phyloP scores from a whole-genome alignment of 2,329 filamentous ascomycete genomes.

The Westerdykella aurantiaca region DNA sequence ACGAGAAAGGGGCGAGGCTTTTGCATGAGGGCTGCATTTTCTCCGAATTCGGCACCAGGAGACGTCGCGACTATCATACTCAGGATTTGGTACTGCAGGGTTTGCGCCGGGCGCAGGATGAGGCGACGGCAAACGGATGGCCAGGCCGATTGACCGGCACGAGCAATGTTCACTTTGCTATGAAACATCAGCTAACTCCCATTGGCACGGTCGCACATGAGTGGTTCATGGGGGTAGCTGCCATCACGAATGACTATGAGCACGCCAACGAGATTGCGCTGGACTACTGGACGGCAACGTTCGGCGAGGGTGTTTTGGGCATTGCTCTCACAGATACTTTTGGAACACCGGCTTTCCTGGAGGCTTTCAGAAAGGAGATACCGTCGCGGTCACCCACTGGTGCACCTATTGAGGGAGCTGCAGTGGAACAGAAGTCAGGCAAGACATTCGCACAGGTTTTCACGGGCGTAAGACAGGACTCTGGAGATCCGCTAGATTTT shows the following conservation, averaged over 20 bases:
- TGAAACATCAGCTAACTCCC: constrained; percentile 79
- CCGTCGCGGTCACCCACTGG: constrained; percentile 43
- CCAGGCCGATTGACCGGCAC: constrained; percentile 76
- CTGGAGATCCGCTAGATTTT: constrained; percentile 76
- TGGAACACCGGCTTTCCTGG: constrained; percentile 82
- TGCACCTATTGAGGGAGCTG: constrained; percentile 33
- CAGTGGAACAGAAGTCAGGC: constrained; percentile 39
- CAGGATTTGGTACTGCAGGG: constrained; percentile 89
- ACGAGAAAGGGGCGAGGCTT: constrained; percentile 69
- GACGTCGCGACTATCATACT: constrained; percentile 88
- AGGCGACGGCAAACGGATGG: constrained; percentile 59
- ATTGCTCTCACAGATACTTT: constrained; percentile 96
- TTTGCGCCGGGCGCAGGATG: constrained; percentile 69
- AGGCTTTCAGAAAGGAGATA: constrained; percentile 69
- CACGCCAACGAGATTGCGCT: constrained; percentile 79
- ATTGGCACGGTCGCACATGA: constrained; percentile 92
- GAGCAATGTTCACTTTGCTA: constrained; percentile 94
- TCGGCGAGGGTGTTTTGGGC: constrained; percentile 74
- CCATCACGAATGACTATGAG: constrained; percentile 79
- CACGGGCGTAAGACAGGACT: constrained; percentile 81
- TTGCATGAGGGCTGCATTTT: constrained; percentile 79
- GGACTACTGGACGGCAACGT: constrained; percentile 84
- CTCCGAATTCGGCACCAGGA: constrained; percentile 88
- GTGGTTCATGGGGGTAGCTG: constrained; percentile 99
- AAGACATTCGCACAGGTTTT: constrained; percentile 75